phyloP scores from a whole-genome alignment of 2,329 filamentous ascomycete genomes.

The Alternaria gaisen region DNA sequence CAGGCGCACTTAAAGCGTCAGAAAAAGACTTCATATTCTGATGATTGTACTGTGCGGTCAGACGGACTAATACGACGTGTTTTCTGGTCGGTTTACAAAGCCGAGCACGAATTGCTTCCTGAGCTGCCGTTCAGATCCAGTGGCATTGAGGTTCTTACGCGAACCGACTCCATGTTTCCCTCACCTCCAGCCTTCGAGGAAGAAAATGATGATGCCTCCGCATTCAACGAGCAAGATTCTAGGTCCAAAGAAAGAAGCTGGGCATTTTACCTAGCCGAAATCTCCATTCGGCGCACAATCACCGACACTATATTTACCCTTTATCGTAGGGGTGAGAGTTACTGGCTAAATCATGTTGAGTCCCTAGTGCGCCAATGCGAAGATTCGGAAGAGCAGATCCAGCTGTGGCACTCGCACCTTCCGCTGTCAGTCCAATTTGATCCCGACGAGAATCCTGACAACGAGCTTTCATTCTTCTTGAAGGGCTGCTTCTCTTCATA shows the following conservation, averaged over 20 bases:
- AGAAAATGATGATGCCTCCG: not conserved
- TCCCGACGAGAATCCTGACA: not conserved
- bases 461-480: no score
- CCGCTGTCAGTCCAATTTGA: not conserved
- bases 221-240: not conserved
- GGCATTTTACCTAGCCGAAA: not conserved
- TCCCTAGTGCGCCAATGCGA: not conserved
- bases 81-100: not conserved
- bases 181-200: not conserved
- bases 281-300: not conserved
- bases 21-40: not conserved
- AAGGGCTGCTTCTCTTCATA: not conserved
- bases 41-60: not conserved
- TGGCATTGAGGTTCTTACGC: not conserved
- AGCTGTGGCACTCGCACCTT: not conserved
- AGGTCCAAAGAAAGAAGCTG: not conserved
- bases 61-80: not conserved
- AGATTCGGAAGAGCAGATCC: not conserved
- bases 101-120: not conserved
- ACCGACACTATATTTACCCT: not conserved
- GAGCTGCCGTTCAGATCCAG: not conserved
- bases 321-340: not conserved
- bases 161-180: not conserved
- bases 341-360: not conserved
- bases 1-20: not conserved